These are phyloP conservation scores for Trichoderma cornu-damae DNA, from an alignment of 2,329 filamentous ascomycete species.

Conservation along the genomic window DNA sequence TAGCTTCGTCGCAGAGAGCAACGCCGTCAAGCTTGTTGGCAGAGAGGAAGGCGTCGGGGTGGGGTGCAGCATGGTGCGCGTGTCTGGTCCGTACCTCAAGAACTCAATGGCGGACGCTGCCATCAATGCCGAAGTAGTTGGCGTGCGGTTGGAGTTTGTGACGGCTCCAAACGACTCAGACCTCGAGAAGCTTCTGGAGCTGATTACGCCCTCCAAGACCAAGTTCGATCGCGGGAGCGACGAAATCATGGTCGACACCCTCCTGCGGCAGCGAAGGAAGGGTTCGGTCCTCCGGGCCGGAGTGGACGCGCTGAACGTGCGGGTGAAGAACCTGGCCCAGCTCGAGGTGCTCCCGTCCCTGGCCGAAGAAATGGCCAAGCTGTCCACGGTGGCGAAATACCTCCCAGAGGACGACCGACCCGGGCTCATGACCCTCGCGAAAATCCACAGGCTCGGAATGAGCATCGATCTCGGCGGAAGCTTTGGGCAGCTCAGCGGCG, in stretches of 20 bases:
- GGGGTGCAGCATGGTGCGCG: constrained; percentile 67
- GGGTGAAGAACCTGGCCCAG: constrained; percentile 58
- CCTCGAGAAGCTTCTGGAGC: constrained; percentile 71
- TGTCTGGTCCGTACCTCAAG: constrained; percentile 64
- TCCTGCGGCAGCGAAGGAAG: constrained; percentile 79
- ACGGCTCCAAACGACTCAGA: constrained; percentile 71
- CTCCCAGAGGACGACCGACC: constrained; percentile 92
- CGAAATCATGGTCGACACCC: constrained; percentile 89
- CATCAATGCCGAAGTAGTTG: constrained; percentile 57
- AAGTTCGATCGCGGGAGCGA: constrained; percentile 82
- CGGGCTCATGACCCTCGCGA: constrained; percentile 70
- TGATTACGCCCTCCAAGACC: constrained; percentile 88
- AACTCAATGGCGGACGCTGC: constrained; percentile 52
- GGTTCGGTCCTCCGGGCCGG: constrained; percentile 73
- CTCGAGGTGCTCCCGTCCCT: constrained; percentile 65
- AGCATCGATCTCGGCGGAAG: constrained; percentile 60
- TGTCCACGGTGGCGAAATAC: constrained; percentile 89
- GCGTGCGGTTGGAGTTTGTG: constrained; percentile 68
- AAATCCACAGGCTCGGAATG: constrained; percentile 59
- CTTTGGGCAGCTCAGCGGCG: constrained; percentile 59
- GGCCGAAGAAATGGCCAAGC: constrained; percentile 70
- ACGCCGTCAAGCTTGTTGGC: constrained; percentile 73
- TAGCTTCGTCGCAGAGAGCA: constrained; percentile 68
- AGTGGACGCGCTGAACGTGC: constrained; percentile 58
- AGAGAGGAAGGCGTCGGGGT: constrained; percentile 67